Percentiles rank a stretch among this genome's conserved stretches.
phyloP scores from a whole-genome alignment of 2,329 filamentous ascomycete species.

The Bimuria novae-zelandiae region DNA sequence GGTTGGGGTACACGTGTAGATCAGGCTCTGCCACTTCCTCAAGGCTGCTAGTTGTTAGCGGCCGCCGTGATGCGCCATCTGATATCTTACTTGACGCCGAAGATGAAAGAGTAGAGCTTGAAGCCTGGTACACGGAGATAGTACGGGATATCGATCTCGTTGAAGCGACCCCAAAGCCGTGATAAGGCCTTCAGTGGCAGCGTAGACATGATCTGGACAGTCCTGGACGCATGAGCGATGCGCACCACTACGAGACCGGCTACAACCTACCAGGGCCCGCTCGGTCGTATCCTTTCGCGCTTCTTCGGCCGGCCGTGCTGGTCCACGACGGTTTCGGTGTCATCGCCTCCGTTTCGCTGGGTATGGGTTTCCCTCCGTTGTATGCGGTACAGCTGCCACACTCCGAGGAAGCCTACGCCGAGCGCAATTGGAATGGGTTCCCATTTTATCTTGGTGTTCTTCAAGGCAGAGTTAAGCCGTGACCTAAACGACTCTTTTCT shows the following conservation, averaged over 20 bases:
- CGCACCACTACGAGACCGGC: neutral
- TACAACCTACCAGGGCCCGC: slow-evolving; percentile 79
- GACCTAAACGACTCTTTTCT: slow-evolving; percentile 60
- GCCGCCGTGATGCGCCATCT: too few relatives aligned
- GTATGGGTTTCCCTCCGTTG: slow-evolving; percentile 56
- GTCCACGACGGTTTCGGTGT: slow-evolving; percentile 52
- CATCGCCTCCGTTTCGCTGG: slow-evolving; percentile 44
- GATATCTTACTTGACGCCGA: slow-evolving; percentile 77
- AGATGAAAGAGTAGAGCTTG: slow-evolving; percentile 86
- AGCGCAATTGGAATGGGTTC: slow-evolving; percentile 87
- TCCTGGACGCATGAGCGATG: slow-evolving; percentile 53
- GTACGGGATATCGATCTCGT: slow-evolving; percentile 86
- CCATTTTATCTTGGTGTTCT: slow-evolving; percentile 76
- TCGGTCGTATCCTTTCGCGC: slow-evolving; percentile 71
- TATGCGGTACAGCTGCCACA: slow-evolving; percentile 82
- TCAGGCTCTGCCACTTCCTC: slow-evolving; percentile 87
- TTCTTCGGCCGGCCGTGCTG: slow-evolving; percentile 52
- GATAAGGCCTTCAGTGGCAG: slow-evolving; percentile 89
- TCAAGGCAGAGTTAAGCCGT: slow-evolving; percentile 62
- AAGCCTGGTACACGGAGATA: slow-evolving; percentile 87
- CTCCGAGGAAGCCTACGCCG: slow-evolving; percentile 81
- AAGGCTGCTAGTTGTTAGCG: slow-evolving; percentile 57
- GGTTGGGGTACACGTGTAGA: slow-evolving; percentile 86
- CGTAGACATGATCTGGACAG: slow-evolving; percentile 92
- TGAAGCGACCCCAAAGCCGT: slow-evolving; percentile 87